Evolutionary conservation across 495 filamentous ascomycete genomes (phyloP), one percentile per base, ranked within the genome.

Genomic region (Penicillium manginii): DNA sequence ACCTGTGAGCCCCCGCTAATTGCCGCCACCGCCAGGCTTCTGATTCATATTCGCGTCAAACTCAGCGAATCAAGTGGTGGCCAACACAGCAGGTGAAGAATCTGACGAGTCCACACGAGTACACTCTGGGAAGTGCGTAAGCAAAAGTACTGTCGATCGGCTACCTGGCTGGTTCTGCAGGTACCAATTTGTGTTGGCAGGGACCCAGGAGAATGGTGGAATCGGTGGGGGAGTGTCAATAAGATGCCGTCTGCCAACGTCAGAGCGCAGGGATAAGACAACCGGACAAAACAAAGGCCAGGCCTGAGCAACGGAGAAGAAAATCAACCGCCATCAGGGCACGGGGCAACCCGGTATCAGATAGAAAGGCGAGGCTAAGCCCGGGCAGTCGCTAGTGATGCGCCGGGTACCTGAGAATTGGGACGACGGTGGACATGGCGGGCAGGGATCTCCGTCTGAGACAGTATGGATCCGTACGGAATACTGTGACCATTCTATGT

Each of bases 371-470:
- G 58, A 47, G 40, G 52, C 55, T 62, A 58, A 50, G 50, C 50
- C 55, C 59, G 51, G 55, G 23, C 46, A 29, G 46, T 48, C 52
- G 21, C 45, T 50, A 49, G 55, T 50, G 29, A 23, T 29, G 53
- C 42, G 19, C 62, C 51, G 23, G 46, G 62, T 61, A 63, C 57
- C 57, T 57, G 54, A 59, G 42, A 52, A 29, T 59, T 49, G 57
- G 57, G 56, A 58, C 50, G 50, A 35, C n/a, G 18, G 56, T 64
- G 61, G 54, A 61, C 46, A 64, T 60, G 57, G 49, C 57, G 52
- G 58, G 58, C 50, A 61, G 58, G 64, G 64, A 66, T 66, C 64
- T 66, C 57, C 64, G 58, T 45, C 23, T 35, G 17, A 45, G 50
- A 40, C 50, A 37, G 35, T 37, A 37, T 37, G 40, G 42, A 55